Evolutionary conservation across 805 yeast genomes (phyloP), one percentile per base, ranked within the genome.

Genomic region (Torulaspora maleeae): DNA sequence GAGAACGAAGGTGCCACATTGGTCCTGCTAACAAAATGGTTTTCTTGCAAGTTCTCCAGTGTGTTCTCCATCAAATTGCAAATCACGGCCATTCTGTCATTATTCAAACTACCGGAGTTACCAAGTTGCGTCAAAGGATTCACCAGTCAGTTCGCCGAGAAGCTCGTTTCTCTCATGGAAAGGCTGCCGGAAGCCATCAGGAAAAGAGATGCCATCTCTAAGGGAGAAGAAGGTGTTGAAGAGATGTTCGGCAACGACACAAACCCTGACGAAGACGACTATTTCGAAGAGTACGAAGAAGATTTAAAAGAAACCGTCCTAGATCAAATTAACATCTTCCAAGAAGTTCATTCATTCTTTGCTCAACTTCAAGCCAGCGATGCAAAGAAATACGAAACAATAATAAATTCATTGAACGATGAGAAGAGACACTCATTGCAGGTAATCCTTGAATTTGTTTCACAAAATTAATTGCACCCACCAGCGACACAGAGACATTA

Each of bases 21-120:
- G 24, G 56, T 63, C 8, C 69, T 85, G 41, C 73, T 89, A 48
- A 71, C 71, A 20, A 61, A 72, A 43, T 88, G 96, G 96, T 77
- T 84, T 57, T 70, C 73, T 20, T 54, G 75, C 20, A 68, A 66
- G 17, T 73, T 86, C 53, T 74, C 75, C 27, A 72, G 88, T 39
- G 95, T 87, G 2, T 86, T 81, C 57, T 93, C 86, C 54, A 72
- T 86, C 58, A 90, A 88, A 67, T 67, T 91, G 37, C 81, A 83
- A 35, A 71, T 79, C 7, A 59, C 88, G 50, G 90, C 91, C 0
- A 67, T 83, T 36, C 62, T 89, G 43, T 71, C 82, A 0, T 44
- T 86, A 27, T 52, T 79, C 32, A 56, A 66, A 15, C 47, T 68
- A 13, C 70, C 71, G 2, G 67, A 70, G 41, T 51, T 75, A 11